Evolutionary conservation across 2,329 filamentous ascomycete genomes (phyloP).

Genomic region (Ustulina deusta): DNA sequence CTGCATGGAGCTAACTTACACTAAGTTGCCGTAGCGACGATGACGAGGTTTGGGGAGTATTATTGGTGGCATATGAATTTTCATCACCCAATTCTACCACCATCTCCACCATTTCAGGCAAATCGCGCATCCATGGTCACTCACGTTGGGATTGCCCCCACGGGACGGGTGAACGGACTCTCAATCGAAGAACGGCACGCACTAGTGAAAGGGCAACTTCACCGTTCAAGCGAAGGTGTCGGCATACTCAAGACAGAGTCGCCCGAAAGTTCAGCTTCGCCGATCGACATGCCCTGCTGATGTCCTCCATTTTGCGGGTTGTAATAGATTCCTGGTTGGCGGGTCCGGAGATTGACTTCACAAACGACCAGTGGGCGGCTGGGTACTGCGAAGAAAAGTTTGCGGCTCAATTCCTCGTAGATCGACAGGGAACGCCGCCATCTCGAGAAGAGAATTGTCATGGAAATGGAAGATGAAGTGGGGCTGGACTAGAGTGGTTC

Average conservation of each 20-base stretch:
- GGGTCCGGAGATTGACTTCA: background rate
- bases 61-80: conserved; percentile 25
- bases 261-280: background rate
- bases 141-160: conserved; percentile 7
- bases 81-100: conserved; percentile 26
- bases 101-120: conserved; percentile 27
- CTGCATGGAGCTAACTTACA: conserved; percentile 44
- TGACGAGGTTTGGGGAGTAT: conserved; percentile 19
- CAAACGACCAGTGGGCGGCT: background rate
- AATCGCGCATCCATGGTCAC: conserved; percentile 33
- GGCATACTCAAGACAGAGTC: background rate
- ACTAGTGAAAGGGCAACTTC: background rate
- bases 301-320: background rate
- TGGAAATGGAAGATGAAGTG: conserved; percentile 27
- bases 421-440: background rate
- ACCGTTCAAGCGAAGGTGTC: conserved; percentile 1
- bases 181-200: background rate
- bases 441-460: conserved; percentile 26
- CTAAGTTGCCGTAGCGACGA: conserved; percentile 15
- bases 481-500: conserved; percentile 21
- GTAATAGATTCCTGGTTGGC: background rate
- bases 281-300: background rate
- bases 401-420: background rate
- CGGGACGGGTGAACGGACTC: conserved; percentile 4
- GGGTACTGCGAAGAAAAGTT: background rate